A percentile compares a stretch with the other conserved stretches of the same genome.
phyloP scores from a whole-genome alignment of 176 grass and related monocot genomes.

The Urochloa ruziziensis region DNA sequence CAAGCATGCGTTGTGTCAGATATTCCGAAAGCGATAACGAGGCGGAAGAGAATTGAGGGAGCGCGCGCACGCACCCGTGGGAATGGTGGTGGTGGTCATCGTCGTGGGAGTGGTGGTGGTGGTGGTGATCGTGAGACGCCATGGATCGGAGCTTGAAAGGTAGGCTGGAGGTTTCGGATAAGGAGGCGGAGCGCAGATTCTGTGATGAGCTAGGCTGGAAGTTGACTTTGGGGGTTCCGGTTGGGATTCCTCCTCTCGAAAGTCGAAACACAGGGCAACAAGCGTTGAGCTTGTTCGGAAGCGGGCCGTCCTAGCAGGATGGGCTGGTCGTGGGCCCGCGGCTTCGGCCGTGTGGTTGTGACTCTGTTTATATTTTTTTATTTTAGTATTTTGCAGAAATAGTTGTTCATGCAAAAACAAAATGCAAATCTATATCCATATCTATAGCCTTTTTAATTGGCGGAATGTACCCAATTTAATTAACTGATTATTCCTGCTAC shows the following conservation, averaged over 20 bases:
- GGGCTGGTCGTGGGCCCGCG: too few species aligned
- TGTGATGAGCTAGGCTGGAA: not conserved
- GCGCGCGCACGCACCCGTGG: slow-evolving; percentile 32
- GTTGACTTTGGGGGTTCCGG: not conserved
- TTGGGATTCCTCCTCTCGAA: not conserved
- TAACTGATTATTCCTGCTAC: too few species aligned
- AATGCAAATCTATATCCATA: too few species aligned
- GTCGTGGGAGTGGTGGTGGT: slow-evolving; percentile 16
- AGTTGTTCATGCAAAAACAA: too few species aligned
- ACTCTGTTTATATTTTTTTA: too few species aligned
- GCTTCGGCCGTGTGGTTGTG: too few species aligned
- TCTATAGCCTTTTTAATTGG: too few species aligned
- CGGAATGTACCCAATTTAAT: too few species aligned
- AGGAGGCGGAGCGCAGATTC: not conserved
- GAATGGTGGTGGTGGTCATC: slow-evolving; percentile 34
- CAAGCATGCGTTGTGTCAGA: not conserved
- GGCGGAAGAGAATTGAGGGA: not conserved
- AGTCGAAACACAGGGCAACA: not conserved
- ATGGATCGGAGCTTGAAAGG: slow-evolving; percentile 31
- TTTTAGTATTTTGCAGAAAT: too few species aligned
- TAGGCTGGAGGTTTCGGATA: slow-evolving; percentile 13
- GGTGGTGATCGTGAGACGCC: slow-evolving; percentile 60
- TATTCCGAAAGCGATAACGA: not conserved
- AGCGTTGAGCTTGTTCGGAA: not conserved
- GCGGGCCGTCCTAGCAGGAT: not conserved